Evolutionary conservation across 768 basidiomycete genomes (phyloP).

Genomic region (Termitomyces sp.): DNA sequence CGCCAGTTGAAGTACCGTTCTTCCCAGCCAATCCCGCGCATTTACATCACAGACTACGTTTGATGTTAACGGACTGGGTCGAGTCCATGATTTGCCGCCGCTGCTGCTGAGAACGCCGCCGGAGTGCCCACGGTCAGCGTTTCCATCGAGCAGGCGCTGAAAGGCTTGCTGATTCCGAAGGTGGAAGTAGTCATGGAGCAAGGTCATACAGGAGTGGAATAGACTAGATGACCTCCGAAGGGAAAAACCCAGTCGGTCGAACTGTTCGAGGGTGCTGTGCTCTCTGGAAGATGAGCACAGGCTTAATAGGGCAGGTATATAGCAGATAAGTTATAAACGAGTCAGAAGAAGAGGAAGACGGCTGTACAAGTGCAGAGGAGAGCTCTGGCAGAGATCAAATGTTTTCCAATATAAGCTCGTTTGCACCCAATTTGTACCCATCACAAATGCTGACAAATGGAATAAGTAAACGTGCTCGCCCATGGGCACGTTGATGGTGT

Average conservation of each 20-base stretch:
- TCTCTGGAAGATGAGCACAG: constrained; percentile 21
- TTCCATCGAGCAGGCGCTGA: constrained; percentile 65
- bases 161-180: constrained; percentile 74
- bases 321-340: constrained; percentile 9
- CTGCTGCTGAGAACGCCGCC: constrained; percentile 38
- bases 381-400: constrained; percentile 4
- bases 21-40: constrained; percentile 64
- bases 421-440: too few species aligned
- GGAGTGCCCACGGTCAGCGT: constrained; percentile 33
- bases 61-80: constrained; percentile 36
- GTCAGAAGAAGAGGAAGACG: not conserved
- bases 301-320: constrained; percentile 6
- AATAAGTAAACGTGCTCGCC: constrained; percentile 6
- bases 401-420: not conserved
- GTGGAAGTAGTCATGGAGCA: constrained; percentile 75
- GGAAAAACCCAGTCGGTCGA: constrained; percentile 24
- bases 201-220: constrained; percentile 58
- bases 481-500: not conserved
- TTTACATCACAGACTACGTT: constrained; percentile 54
- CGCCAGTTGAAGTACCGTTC: constrained; percentile 80
- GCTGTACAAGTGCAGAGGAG: not conserved
- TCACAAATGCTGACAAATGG: constrained; percentile 15
- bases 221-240: constrained; percentile 37
- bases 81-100: constrained; percentile 56
- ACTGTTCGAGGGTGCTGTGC: constrained; percentile 20